Base-by-base conservation (phyloP, 2,329 filamentous ascomycete species). In the Exophiala phaeomuriformis region DNA sequence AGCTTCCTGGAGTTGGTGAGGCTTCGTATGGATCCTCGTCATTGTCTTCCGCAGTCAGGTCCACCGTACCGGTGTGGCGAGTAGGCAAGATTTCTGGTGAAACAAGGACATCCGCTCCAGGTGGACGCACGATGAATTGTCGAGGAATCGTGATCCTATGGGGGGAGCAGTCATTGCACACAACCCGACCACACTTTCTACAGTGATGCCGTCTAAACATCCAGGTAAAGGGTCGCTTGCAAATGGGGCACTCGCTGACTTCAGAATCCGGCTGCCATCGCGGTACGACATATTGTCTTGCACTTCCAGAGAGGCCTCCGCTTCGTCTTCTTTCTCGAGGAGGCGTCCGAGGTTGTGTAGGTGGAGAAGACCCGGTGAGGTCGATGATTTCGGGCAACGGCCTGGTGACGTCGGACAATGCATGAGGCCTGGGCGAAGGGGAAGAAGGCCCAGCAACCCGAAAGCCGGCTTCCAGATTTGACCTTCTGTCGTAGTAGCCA, bases 61-160 rank as follows among this genome's bases (percentile, higher is more conserved):
- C 73, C 39, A 77, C 65, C n/a, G 73, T 55, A 68, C 74, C 64
- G 72, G 70, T 59, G 75, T 74, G 42, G 71, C 64, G 64, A 72
- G 71, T 58, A 30, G 39, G 65, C 1, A 42, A 28, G 43, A 41
- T 41, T 30, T 30, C 32, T 8, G 56, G 50, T 19, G 61, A 74
- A 64, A 64, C 60, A 70, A 63, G 56, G 71, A 60, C 57, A 68
- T 63, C 56, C 70, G 64, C 35, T 54, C 77, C 74, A 1, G 86
- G 85, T 2, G 88, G 86, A 45, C 85, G 85, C 29, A 96, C 90
- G 60, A 97, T 95, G 68, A 88, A 97, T 66, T 93, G 88, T 60
- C 90, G 81, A 1, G 91, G 91, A 59, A 97, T 96, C 2, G 88
- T 95, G 66, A 97, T 97, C 57, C 90, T 82, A 69, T 97, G 91